A percentile compares a stretch with the other conserved stretches of the same genome.
These are phyloP conservation scores for Diplotaxis tenuifolia DNA, from an alignment of 345 rosid genomes.

Conservation along the genomic window DNA sequence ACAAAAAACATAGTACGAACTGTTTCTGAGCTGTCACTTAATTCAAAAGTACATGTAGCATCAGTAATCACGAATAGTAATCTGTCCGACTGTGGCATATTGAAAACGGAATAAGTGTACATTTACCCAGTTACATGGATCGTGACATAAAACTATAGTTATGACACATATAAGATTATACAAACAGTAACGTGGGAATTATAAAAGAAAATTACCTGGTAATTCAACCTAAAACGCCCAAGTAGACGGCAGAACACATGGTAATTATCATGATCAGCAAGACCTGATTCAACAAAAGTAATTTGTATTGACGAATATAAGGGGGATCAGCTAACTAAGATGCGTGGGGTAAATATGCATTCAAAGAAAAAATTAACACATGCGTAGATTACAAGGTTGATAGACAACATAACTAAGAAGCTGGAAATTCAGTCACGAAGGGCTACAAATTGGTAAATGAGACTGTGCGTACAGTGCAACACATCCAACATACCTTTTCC, in stretches of 20 bases:
- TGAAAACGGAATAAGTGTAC: not conserved
- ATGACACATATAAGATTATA: not conserved
- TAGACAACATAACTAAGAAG: conserved; percentile 12
- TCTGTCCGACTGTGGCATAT: conserved; percentile 12
- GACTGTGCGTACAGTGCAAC: conserved; percentile 10
- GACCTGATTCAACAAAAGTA: conserved; percentile 55
- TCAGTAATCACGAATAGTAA: conserved; percentile 3
- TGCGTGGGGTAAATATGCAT: not conserved
- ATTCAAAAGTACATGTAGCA: not conserved
- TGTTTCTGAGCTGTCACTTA: conserved; percentile 11
- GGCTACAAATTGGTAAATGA: conserved; percentile 11
- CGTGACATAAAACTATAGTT: conserved; percentile 7
- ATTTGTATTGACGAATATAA: conserved; percentile 20
- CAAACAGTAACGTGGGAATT: not conserved
- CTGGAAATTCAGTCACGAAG: conserved; percentile 5
- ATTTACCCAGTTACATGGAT: conserved; percentile 12
- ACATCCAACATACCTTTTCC: conserved; percentile 62
- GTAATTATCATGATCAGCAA: conserved; percentile 99
- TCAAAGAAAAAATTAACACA: conserved; percentile 7
- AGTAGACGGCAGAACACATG: conserved; percentile 98
- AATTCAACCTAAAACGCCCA: conserved; percentile 92
- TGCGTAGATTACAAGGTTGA: not conserved
- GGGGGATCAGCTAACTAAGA: conserved; percentile 6
- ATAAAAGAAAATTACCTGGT: conserved; percentile 59
- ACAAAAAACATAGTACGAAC: not conserved